phyloP scores from a whole-genome alignment of 257 asterid genomes.

The Osmanthus fragrans region DNA sequence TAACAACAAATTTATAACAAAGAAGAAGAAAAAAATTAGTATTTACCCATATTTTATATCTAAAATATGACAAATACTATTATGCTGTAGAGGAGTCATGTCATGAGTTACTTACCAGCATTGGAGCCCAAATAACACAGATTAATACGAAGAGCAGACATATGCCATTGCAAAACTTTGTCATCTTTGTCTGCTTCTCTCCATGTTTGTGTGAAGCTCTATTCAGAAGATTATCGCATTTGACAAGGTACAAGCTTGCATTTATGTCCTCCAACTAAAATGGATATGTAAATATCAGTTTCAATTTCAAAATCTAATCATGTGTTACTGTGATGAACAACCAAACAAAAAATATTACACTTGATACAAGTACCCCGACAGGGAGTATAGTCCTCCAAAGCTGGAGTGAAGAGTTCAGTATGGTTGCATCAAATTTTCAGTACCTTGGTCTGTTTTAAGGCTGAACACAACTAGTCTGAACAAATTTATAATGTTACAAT shows the following conservation, averaged over 20 bases:
- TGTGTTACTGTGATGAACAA: conserved; percentile 3
- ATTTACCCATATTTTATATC: not conserved
- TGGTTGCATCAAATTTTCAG: not conserved
- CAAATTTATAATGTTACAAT: not conserved
- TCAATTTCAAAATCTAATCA: not conserved
- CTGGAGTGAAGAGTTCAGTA: not conserved
- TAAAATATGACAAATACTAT: not conserved
- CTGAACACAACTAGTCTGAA: not conserved
- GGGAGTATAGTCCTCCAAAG: not conserved
- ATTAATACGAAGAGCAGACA: conserved; percentile 83
- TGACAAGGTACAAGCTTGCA: conserved; percentile 98
- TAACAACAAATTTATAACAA: not conserved
- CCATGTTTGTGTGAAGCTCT: conserved; percentile 90
- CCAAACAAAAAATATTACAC: conserved; percentile 5
- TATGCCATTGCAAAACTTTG: conserved; percentile 92
- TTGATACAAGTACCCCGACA: not conserved
- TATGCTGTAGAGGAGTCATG: conserved; percentile 1
- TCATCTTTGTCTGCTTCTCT: conserved; percentile 87
- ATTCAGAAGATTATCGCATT: conserved; percentile 87
- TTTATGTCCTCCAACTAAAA: conserved; percentile 96
- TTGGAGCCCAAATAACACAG: conserved; percentile 99
- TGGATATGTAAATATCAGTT: conserved; percentile 31
- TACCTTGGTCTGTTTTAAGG: not conserved
- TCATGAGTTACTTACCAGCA: conserved; percentile 69
- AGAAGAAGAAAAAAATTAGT: not conserved